A percentile compares a stretch with the other conserved stretches of the same genome.
Evolutionary conservation across 2,329 filamentous ascomycete genomes (phyloP).

Genomic region (Penicillium sclerotigenum): DNA sequence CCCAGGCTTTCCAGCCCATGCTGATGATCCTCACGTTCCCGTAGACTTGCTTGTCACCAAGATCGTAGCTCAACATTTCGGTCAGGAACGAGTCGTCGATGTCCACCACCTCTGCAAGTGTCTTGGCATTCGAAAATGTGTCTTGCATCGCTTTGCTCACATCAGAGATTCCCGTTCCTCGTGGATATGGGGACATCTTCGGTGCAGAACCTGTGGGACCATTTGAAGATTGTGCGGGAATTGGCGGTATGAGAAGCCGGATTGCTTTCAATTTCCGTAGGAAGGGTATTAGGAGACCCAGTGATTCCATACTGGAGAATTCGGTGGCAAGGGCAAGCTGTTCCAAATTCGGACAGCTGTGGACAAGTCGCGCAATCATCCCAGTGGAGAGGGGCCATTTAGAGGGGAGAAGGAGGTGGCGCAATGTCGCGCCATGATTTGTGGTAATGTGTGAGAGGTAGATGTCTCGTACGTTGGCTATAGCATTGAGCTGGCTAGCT

Average conservation of each 20-base stretch:
- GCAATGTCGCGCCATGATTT: constrained; percentile 51
- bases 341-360: constrained; percentile 56
- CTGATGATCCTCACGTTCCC: constrained; percentile 36
- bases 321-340: constrained; percentile 55
- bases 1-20: constrained; percentile 40
- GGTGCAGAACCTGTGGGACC: constrained; percentile 1
- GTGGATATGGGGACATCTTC: neutral
- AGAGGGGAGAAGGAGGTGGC: constrained; percentile 56
- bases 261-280: constrained; percentile 41
- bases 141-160: constrained; percentile 9
- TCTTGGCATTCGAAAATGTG: constrained; percentile 16
- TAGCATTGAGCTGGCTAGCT: constrained; percentile 24
- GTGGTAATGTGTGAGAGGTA: constrained; percentile 53
- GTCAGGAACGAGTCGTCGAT: constrained; percentile 35
- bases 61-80: constrained; percentile 29
- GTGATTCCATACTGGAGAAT: constrained; percentile 38
- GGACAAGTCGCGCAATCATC: constrained; percentile 51
- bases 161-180: neutral
- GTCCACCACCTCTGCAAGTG: constrained; percentile 37
- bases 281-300: constrained; percentile 41
- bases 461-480: constrained; percentile 39
- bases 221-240: constrained; percentile 8
- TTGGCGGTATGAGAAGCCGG: constrained; percentile 40
- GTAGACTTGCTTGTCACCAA: constrained; percentile 35
- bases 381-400: constrained; percentile 52